A percentile compares a stretch with the other conserved stretches of the same genome.
Evolutionary conservation across 805 yeast genomes (phyloP).

Genomic region (Teunomyces aglyptinius): DNA sequence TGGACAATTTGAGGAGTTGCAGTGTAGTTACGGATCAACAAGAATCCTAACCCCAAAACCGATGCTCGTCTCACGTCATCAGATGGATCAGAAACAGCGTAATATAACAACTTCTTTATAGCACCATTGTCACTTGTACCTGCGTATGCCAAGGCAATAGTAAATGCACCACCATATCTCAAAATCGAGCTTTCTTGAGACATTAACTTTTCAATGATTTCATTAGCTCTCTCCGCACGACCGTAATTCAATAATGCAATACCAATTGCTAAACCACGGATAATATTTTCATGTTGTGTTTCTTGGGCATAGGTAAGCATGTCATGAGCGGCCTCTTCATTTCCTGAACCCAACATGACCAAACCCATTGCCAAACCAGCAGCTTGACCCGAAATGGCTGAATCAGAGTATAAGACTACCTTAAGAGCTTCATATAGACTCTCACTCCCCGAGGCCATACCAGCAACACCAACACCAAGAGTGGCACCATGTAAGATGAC

Average conservation of each 20-base stretch:
- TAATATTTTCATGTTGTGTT: conserved; percentile 93
- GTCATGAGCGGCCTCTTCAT: conserved; percentile 63
- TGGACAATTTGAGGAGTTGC: conserved; percentile 96
- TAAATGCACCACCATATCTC: conserved; percentile 94
- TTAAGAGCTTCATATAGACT: conserved; percentile 78
- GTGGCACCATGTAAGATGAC: conserved; percentile 94
- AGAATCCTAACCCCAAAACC: conserved; percentile 87
- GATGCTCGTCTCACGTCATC: conserved; percentile 98
- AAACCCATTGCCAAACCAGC: conserved; percentile 96
- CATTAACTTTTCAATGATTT: conserved; percentile 61
- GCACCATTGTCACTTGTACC: conserved; percentile 93
- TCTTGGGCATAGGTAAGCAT: conserved; percentile 91
- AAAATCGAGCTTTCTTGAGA: conserved; percentile 76
- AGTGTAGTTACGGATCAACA: conserved; percentile 83
- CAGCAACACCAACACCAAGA: conserved; percentile 93
- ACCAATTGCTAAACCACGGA: conserved; percentile 90
- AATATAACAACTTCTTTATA: conserved; percentile 79
- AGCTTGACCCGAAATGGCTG: conserved; percentile 93
- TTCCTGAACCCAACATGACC: conserved; percentile 89
- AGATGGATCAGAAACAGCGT: conserved; percentile 94
- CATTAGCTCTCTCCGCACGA: conserved; percentile 77
- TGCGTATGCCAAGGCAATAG: conserved; percentile 92
- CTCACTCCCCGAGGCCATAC: conserved; percentile 83
- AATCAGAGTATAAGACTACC: conserved; percentile 81
- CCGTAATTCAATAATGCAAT: conserved; percentile 85